Conservation (phyloP, 768 basidiomycete species). For the Lactarius trivialis region DNA sequence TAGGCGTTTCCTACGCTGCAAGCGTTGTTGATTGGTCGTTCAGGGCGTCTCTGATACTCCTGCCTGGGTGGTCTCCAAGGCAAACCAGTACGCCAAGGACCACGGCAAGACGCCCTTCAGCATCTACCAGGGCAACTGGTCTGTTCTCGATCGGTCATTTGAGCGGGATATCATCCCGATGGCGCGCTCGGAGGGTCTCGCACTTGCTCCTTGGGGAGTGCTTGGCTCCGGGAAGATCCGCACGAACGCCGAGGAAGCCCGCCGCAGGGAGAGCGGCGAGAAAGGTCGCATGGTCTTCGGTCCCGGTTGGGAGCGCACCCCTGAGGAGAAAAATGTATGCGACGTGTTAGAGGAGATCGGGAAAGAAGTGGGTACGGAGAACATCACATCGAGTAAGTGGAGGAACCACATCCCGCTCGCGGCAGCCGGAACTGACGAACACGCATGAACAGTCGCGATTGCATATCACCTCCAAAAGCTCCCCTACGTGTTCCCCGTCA, state of each 20-base stretch:
- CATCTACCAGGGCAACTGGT: slow-evolving; percentile 35
- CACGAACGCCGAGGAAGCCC: slow-evolving; percentile 34
- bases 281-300: slow-evolving; percentile 29
- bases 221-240: slow-evolving; percentile 36
- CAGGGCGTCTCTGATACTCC: slow-evolving; percentile 27
- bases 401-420: background rate
- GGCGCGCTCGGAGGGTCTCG: slow-evolving; percentile 32
- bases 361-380: slow-evolving; percentile 32
- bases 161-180: slow-evolving; percentile 38
- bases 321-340: slow-evolving; percentile 31
- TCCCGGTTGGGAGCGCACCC: slow-evolving; percentile 32
- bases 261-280: slow-evolving; percentile 29
- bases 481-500: slow-evolving; percentile 41
- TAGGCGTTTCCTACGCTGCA: background rate
- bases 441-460: slow-evolving; percentile 34
- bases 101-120: slow-evolving; percentile 35
- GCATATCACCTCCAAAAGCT: slow-evolving; percentile 45
- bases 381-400: slow-evolving; percentile 23
- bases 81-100: slow-evolving; percentile 36
- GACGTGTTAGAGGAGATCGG: slow-evolving; percentile 36
- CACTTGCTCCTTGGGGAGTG: slow-evolving; percentile 39
- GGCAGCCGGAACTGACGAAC: background rate
- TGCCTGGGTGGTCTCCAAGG: slow-evolving; percentile 35
- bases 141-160: slow-evolving; percentile 32
- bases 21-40: too few relatives aligned